Percentiles rank a stretch among this genome's conserved stretches.
phyloP scores from a whole-genome alignment of 441 rosid genomes.

The Breynia disticha region DNA sequence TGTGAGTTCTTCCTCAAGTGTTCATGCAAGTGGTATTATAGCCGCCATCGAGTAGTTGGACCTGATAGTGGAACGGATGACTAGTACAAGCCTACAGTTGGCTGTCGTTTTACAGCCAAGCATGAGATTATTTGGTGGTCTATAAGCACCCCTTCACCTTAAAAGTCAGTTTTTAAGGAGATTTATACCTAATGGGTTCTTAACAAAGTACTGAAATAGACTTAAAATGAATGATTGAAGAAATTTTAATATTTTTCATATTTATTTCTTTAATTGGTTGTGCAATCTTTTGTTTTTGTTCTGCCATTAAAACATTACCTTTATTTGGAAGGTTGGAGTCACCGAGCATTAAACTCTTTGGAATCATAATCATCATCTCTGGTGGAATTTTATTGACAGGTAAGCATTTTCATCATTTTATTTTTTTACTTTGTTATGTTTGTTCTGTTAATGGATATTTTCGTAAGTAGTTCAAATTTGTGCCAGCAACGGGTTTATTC shows the following conservation, averaged over 20 bases:
- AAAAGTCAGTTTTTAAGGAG: not conserved
- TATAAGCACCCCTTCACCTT: too few species aligned
- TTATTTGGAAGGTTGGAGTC: slow-evolving; percentile 73
- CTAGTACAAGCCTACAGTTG: too few species aligned
- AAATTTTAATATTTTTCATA: too few species aligned
- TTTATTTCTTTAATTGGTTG: too few species aligned
- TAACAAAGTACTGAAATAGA: too few species aligned
- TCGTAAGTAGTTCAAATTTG: not conserved
- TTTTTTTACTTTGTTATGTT: not conserved
- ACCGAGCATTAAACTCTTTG: slow-evolving; percentile 83
- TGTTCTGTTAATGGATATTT: not conserved
- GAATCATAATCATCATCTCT: slow-evolving; percentile 77
- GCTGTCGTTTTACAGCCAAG: not conserved
- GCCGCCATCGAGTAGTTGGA: too few species aligned
- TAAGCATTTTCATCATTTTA: slow-evolving; percentile 16
- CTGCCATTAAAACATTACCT: slow-evolving; percentile 16
- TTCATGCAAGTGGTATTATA: too few species aligned
- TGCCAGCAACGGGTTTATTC: too few species aligned
- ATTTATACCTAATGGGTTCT: not conserved
- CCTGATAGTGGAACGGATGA: too few species aligned
- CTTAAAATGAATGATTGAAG: too few species aligned
- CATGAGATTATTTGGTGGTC: too few species aligned
- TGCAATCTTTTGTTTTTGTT: slow-evolving; percentile 3
- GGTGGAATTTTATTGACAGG: slow-evolving; percentile 84
- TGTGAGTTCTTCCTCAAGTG: too few species aligned